Conservation (phyloP, 192 early-diverging fungal species). For the Coemansia sp. region DNA sequence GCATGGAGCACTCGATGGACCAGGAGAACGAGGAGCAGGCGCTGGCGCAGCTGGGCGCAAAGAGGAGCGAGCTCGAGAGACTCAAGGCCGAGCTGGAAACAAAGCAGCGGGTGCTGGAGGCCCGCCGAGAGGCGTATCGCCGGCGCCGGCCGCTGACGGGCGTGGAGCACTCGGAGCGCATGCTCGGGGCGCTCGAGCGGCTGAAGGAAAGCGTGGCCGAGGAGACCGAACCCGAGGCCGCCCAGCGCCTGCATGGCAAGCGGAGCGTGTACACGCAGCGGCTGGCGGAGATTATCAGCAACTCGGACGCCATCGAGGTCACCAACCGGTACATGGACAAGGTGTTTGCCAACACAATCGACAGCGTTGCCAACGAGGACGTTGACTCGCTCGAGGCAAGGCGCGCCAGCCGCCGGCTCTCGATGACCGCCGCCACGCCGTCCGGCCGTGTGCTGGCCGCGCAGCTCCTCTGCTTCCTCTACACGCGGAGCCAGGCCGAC, state of each 20-base stretch:
- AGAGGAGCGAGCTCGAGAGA: conserved; percentile 24
- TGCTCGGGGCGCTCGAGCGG: conserved; percentile 23
- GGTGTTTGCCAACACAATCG: conserved; percentile 50
- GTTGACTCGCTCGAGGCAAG: conserved; percentile 43
- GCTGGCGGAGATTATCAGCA: conserved; percentile 42
- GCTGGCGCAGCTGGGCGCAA: conserved; percentile 26
- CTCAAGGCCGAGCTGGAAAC: conserved; percentile 40
- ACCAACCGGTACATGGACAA: conserved; percentile 46
- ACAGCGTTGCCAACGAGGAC: conserved; percentile 52
- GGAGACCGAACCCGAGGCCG: conserved; percentile 1
- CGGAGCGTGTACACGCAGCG: conserved; percentile 17
- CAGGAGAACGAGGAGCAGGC: conserved; percentile 52
- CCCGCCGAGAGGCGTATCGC: conserved; percentile 33
- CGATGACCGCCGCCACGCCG: conserved; percentile 35
- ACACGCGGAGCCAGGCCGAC: conserved; percentile 25
- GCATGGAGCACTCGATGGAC: conserved; percentile 49
- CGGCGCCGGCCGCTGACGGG: conserved; percentile 45
- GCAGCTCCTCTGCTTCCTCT: conserved; percentile 52
- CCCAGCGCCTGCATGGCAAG: conserved; percentile 8
- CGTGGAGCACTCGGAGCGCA: conserved; percentile 44
- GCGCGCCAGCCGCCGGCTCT: conserved; percentile 45
- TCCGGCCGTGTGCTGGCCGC: conserved; percentile 45
- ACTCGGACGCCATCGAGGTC: conserved; percentile 40
- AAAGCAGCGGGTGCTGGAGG: conserved; percentile 34
- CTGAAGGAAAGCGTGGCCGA: neutral